A percentile compares a stretch with the other conserved stretches of the same genome.
Conservation (phyloP, 441 rosid species). For the Macaranga tanarius region DNA sequence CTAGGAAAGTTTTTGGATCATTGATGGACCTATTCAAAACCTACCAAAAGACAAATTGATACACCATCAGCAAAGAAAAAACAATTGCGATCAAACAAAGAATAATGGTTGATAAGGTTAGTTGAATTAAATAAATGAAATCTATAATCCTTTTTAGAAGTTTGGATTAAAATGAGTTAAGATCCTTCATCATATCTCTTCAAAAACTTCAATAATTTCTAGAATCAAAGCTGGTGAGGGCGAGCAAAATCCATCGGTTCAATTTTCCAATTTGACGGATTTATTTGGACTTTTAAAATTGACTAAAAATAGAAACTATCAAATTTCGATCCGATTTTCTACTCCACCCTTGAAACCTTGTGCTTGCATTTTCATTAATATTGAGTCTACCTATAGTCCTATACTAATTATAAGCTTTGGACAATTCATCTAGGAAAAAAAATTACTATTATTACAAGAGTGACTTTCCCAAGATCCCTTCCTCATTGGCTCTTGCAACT, state of each 20-base stretch:
- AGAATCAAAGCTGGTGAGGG: neutral
- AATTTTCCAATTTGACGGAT: too few species aligned
- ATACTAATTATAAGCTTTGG: too few species aligned
- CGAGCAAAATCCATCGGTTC: too few species aligned
- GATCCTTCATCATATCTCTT: neutral
- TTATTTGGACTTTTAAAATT: too few species aligned
- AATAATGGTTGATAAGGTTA: neutral
- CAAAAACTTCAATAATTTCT: neutral
- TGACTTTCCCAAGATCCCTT: neutral
- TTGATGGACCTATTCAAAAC: conserved; percentile 31
- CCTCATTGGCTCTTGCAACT: neutral
- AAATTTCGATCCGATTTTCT: too few species aligned
- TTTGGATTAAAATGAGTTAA: neutral
- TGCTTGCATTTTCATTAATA: neutral
- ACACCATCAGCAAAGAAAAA: neutral
- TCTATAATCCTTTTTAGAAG: neutral
- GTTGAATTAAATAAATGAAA: neutral
- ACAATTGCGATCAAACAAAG: neutral
- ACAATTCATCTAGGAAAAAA: too few species aligned
- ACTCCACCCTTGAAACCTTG: too few species aligned
- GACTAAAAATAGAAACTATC: too few species aligned
- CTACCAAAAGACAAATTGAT: conserved; percentile 28
- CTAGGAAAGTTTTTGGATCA: conserved; percentile 18
- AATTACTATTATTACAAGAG: neutral
- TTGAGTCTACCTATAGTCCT: too few species aligned